Conservation (phyloP, 2,329 filamentous ascomycete species). For the Berkeleyomyces rouxiae region DNA sequence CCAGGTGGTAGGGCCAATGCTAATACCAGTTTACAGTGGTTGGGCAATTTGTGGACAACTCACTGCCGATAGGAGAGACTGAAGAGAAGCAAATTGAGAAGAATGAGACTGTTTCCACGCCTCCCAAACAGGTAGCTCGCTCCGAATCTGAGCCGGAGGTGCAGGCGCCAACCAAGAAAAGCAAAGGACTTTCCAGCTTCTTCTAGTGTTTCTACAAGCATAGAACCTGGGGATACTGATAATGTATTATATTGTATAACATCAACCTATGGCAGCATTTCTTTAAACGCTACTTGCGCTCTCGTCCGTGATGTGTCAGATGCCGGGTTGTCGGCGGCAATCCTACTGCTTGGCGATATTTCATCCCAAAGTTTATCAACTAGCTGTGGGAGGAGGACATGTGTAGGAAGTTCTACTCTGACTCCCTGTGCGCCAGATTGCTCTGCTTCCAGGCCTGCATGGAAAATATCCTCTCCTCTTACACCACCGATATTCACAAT, state of each 20-base stretch:
- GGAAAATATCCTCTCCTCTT: conserved; percentile 60
- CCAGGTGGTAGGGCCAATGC: neutral
- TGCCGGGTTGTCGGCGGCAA: neutral
- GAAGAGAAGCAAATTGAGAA: conserved; percentile 28
- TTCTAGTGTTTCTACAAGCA: conserved; percentile 25
- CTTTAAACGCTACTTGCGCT: conserved; percentile 31
- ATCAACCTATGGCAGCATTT: conserved; percentile 38
- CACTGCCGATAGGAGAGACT: conserved; percentile 25
- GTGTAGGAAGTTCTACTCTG: conserved; percentile 40
- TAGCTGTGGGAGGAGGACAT: conserved; percentile 39
- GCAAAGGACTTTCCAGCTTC: conserved; percentile 28
- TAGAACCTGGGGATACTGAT: conserved; percentile 7
- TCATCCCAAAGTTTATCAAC: conserved; percentile 29
- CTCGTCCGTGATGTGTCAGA: conserved; percentile 15
- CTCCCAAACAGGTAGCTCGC: neutral
- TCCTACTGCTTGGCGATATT: neutral
- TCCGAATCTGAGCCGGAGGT: conserved; percentile 13
- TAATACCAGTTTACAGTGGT: conserved; percentile 31
- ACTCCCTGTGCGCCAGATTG: conserved; percentile 36
- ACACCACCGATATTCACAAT: conserved; percentile 80
- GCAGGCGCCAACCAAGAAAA: conserved; percentile 15
- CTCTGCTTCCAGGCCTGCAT: conserved; percentile 35
- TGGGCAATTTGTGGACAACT: conserved; percentile 29
- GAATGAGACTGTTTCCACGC: conserved; percentile 16
- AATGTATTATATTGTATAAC: conserved; percentile 10